These are phyloP conservation scores for Monascus purpureus DNA, from an alignment of 495 filamentous ascomycete genomes.

Conservation along the genomic window DNA sequence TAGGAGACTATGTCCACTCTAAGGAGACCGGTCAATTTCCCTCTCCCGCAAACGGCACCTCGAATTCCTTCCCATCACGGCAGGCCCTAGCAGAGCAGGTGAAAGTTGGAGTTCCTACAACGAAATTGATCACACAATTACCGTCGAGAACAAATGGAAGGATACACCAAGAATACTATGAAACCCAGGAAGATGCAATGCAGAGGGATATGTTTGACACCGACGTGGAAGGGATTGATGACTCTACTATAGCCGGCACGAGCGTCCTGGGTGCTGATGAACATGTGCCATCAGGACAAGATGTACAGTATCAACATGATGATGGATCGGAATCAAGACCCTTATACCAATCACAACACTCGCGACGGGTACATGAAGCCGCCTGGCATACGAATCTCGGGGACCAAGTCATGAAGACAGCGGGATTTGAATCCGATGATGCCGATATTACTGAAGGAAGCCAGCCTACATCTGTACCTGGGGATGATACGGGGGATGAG, in stretches of 20 bases:
- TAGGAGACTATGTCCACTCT: constrained; percentile 32
- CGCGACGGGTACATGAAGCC: constrained; percentile 12
- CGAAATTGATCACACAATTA: constrained; percentile 9
- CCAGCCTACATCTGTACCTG: constrained; percentile 20
- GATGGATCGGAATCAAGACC: constrained; percentile 9
- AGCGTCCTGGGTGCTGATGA: constrained; percentile 26
- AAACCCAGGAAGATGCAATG: constrained; percentile 7
- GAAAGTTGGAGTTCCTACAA: constrained; percentile 19
- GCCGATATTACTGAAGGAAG: constrained; percentile 18
- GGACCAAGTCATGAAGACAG: constrained; percentile 21
- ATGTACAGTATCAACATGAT: constrained; percentile 4
- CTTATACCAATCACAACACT: constrained; percentile 16
- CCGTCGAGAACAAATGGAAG: constrained; percentile 8
- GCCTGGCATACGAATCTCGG: constrained; percentile 26
- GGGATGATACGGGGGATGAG: constrained; percentile 18
- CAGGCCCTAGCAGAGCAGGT: constrained; percentile 24
- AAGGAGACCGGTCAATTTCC: constrained; percentile 24
- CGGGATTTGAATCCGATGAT: constrained; percentile 24
- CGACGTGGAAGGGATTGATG: constrained; percentile 32
- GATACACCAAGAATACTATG: constrained; percentile 8
- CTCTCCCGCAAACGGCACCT: constrained; percentile 11
- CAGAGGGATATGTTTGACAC: constrained; percentile 30
- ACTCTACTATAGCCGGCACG: constrained; percentile 30
- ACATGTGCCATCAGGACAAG: constrained; percentile 10
- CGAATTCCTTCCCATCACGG: constrained; percentile 13